phyloP scores from a whole-genome alignment of 2,329 filamentous ascomycete species.

The Ampelomyces quisqualis region DNA sequence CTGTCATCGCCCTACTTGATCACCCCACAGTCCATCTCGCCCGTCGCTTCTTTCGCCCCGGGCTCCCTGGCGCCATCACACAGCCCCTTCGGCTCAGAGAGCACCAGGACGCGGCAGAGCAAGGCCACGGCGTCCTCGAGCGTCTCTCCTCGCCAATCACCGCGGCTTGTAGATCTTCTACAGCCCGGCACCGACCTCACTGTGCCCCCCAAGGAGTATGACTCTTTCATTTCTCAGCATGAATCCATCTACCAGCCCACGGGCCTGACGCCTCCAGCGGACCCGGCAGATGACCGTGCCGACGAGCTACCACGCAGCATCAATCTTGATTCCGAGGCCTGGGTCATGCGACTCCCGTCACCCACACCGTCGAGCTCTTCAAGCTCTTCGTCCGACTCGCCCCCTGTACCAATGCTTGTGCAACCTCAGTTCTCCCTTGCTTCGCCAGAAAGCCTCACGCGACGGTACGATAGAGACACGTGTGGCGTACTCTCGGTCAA shows the following conservation, averaged over 20 bases:
- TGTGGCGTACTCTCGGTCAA: conserved; percentile 72
- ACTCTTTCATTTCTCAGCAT: conserved; percentile 37
- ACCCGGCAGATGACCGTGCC: conserved; percentile 50
- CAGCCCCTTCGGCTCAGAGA: conserved; percentile 43
- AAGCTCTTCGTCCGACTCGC: conserved; percentile 35
- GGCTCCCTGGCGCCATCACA: conserved; percentile 38
- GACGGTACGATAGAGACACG: conserved; percentile 65
- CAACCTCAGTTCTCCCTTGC: conserved; percentile 53
- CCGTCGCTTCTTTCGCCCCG: conserved; percentile 38
- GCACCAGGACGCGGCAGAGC: conserved; percentile 25
- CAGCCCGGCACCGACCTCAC: conserved; percentile 52
- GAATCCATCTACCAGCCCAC: conserved; percentile 39
- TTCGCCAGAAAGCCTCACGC: conserved; percentile 62
- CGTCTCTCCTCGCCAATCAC: conserved; percentile 50
- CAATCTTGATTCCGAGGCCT: conserved; percentile 34
- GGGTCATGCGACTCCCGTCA: conserved; percentile 44
- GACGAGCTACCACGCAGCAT: conserved; percentile 56
- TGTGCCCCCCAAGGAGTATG: conserved; percentile 44
- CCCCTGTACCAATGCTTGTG: conserved; percentile 32
- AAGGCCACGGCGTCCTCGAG: conserved; percentile 37
- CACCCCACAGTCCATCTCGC: conserved; percentile 28
- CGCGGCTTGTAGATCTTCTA: conserved; percentile 51
- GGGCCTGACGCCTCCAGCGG: conserved; percentile 30
- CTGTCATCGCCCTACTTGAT: conserved; percentile 27
- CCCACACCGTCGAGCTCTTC: conserved; percentile 41